These are phyloP conservation scores for Chlorociboria aeruginascens DNA, from an alignment of 495 filamentous ascomycete genomes.

Conservation along the genomic window DNA sequence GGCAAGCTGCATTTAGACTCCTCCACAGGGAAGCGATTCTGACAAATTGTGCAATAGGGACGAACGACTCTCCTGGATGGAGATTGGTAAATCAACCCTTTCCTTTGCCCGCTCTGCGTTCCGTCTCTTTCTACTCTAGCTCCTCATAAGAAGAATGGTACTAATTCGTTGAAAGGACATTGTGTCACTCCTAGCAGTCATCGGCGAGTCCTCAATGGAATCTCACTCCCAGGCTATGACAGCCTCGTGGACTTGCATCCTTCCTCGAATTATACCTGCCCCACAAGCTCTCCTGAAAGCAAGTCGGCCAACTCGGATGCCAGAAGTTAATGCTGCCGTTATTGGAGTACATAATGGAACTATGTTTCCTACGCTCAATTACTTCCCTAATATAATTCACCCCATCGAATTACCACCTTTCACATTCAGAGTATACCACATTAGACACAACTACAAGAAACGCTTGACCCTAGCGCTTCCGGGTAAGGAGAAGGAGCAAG, in stretches of 20 bases:
- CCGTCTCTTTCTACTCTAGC: too few species aligned
- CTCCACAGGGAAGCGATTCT: too few species aligned
- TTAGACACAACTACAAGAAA: slow-evolving; percentile 27
- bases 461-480: neutral
- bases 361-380: slow-evolving; percentile 40
- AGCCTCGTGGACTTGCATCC: slow-evolving; percentile 38
- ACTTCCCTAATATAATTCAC: slow-evolving; percentile 50
- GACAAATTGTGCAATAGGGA: too few species aligned
- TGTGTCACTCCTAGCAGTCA: slow-evolving; percentile 50
- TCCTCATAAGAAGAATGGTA: too few species aligned
- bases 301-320: slow-evolving; percentile 42
- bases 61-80: too few species aligned
- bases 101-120: too few species aligned
- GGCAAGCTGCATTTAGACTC: too few species aligned
- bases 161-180: too few species aligned
- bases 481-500: neutral
- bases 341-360: slow-evolving; percentile 46
- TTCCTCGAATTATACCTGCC: slow-evolving; percentile 55
- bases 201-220: slow-evolving; percentile 46
- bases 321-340: slow-evolving; percentile 39
- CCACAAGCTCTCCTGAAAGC: slow-evolving; percentile 51
- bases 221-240: slow-evolving; percentile 46
- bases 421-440: slow-evolving; percentile 33
- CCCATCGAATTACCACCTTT: slow-evolving; percentile 35
- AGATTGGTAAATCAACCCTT: slow-evolving; percentile 5